Base-by-base conservation (phyloP, 208 protist genomes). In the Trypanosoma scelopori region DNA sequence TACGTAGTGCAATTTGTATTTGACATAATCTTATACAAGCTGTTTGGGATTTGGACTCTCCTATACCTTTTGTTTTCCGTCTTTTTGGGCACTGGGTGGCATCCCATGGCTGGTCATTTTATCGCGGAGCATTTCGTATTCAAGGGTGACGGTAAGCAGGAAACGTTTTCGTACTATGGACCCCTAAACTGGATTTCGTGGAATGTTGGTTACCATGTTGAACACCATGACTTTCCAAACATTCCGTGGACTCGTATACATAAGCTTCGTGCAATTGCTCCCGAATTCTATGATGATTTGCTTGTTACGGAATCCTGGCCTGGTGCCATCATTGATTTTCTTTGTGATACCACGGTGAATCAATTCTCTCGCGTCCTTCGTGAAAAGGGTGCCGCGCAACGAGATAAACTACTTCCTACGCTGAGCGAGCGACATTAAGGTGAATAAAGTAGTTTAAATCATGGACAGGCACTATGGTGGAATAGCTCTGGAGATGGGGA, bases 81-180 rank as follows among this genome's bases (percentile, higher is more conserved):
- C 9, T 62, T 98, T 28, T 76, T 98, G 23, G 92, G 85, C 23
- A 85, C 81, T 16, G 68, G 93, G 18, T 86, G 97, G 65, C 93
- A 98, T 71, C 96, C 96, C 4, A 51, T 93, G 20, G 76, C 84
- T 28, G 93, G 92, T 16, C 92, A 97, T 74, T 98, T 97, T 68
- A 79, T 98, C 55, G 81, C 94, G 6, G 95, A 98, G 81, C 94
- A 98, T 71, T 98, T 96, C 80, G 71, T 94, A 39, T 94, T 95
- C 58, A 65, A 70, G 27, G 76, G 73, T 15, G 64, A 83, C 12
- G 81, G 90, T 28, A 76, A 71, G n/a, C 79, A 93, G 61, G 93
- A 99, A 79, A 98, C 97, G 11, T 98, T 98, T 69, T 98, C 94
- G 6, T 99, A 99, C 74, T 98, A 99, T 78, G 97, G 97, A 23